Evolutionary conservation across 495 filamentous ascomycete genomes (phyloP), one percentile per base, ranked within the genome.

Genomic region (Talaromyces proteolyticus): DNA sequence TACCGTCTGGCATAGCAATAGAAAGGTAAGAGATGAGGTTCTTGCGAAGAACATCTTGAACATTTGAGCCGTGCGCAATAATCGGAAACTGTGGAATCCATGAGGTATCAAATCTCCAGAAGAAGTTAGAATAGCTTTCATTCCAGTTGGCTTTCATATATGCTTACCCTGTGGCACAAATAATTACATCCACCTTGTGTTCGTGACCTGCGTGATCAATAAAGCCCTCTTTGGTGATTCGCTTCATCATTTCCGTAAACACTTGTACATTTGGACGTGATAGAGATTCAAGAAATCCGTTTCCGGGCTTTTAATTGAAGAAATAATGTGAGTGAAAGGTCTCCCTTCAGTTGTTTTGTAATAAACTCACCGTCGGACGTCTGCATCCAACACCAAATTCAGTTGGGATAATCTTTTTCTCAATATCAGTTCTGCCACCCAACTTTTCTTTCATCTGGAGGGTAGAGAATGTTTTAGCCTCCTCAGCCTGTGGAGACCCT

Each of bases 331-430:
- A n/a, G n/a, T n/a, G n/a, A n/a, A n/a, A n/a, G n/a, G n/a, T n/a
- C n/a, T n/a, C n/a, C n/a, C n/a, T n/a, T n/a, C n/a, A n/a, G n/a
- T n/a, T n/a, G n/a, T n/a, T n/a, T n/a, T n/a, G n/a, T n/a, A n/a
- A n/a, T n/a, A n/a, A n/a, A n/a, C n/a, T n/a, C n/a, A n/a, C n/a
- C 4, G 60, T 60, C 6, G 73, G 65, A 3, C 73, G 64, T 25
- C 63, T 62, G 49, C 73, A 76, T 10, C 63, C 66, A 37, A 73
- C 63, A 24, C 57, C 69, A 38, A 74, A 64, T 18, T 69, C 56
- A 21, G 36, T 48, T 3, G 81, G 81, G 20, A 74, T 66, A 20
- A 80, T 63, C 18, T 62, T 54, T 10, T 70, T 59, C 14, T 67
- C 42, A 21, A 81, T 57, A 41, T 74, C 69, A 11, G 74, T 69